Base-by-base conservation (phyloP, 129 eudicot genomes). In the Pseudognaphalium luteoalbum region DNA sequence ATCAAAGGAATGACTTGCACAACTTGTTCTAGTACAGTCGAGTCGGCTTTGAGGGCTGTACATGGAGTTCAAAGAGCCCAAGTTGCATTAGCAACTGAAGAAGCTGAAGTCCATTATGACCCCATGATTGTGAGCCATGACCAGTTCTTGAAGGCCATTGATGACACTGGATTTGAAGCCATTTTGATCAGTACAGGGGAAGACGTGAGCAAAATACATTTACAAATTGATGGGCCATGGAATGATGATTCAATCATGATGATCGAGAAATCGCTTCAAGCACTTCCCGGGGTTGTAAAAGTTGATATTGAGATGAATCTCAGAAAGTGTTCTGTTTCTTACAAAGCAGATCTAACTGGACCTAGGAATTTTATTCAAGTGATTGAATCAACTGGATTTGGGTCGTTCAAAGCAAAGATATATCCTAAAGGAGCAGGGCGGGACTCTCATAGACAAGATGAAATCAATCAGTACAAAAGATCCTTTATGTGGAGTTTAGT, bases 51-150 rank as follows among this genome's bases (percentile, higher is more conserved):
- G 71, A 76, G 83, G 69, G 74, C 66, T 56, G 17, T 85, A 14
- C 88, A 81, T 5, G 97, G 93, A 4, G 91, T 92, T n/a, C 85
- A 68, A 1, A 85, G 79, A 78, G 89, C 97, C 58, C 90, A 80
- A 73, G 97, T 92, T 30, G 95, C 92, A n/a, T 77, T 92, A 87
- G 88, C 97, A 62, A 89, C 96, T 4, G 89, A 89, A 84, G 90
- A 83, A 77, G 96, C 90, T 16, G 89, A 92, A 89, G 79, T 92
- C 71, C 89, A 71, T 28, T 92, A 87, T 50, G 92, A 92, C 71
- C 92, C 97, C 6, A 80, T 63, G 67, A 62, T 85, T 28, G 65
- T 89, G 44, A 68, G 61, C 71, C 82, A 81, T 61, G 39, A 66
- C 7, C 84, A 85, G 35, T 59, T 92, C 30, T 7, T 87, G 70